These are phyloP conservation scores for Laetiporus sulphureus DNA, from an alignment of 1,284 basidiomycete species.

Conservation along the genomic window DNA sequence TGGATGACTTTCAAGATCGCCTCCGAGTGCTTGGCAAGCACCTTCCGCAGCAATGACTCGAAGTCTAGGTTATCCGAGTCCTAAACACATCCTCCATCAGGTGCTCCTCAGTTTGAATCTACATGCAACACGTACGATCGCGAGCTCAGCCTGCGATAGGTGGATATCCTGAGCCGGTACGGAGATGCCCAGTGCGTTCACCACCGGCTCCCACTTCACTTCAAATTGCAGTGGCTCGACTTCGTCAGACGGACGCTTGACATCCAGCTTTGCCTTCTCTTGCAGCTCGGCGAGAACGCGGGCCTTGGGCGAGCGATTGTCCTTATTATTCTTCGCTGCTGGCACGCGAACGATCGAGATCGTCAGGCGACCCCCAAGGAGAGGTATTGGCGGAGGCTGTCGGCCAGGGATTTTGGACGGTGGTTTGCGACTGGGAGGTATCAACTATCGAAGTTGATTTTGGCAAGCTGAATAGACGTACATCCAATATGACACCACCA, in stretches of 20 bases:
- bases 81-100: constrained; percentile 31
- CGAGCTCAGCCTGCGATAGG: constrained; percentile 33
- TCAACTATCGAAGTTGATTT: background rate
- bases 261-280: constrained; percentile 48
- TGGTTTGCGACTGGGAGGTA: constrained; percentile 39
- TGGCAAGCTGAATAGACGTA: constrained; percentile 36
- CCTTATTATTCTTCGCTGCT: constrained; percentile 22
- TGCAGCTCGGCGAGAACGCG: constrained; percentile 57
- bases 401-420: constrained; percentile 31
- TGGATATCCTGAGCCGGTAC: constrained; percentile 38
- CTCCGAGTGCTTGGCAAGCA: constrained; percentile 55
- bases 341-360: constrained; percentile 41
- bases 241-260: constrained; percentile 54
- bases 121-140: constrained; percentile 34
- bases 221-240: constrained; percentile 53
- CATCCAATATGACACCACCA: constrained; percentile 74
- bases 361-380: constrained; percentile 46
- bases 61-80: constrained; percentile 65
- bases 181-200: constrained; percentile 49
- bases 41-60: constrained; percentile 51
- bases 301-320: constrained; percentile 32
- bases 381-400: constrained; percentile 37
- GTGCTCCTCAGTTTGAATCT: background rate
- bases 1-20: constrained; percentile 52
- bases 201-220: constrained; percentile 62